A percentile compares a stretch with the other conserved stretches of the same genome.
Evolutionary conservation across 495 filamentous ascomycete species (phyloP).

Genomic region (Choiromyces venosus): DNA sequence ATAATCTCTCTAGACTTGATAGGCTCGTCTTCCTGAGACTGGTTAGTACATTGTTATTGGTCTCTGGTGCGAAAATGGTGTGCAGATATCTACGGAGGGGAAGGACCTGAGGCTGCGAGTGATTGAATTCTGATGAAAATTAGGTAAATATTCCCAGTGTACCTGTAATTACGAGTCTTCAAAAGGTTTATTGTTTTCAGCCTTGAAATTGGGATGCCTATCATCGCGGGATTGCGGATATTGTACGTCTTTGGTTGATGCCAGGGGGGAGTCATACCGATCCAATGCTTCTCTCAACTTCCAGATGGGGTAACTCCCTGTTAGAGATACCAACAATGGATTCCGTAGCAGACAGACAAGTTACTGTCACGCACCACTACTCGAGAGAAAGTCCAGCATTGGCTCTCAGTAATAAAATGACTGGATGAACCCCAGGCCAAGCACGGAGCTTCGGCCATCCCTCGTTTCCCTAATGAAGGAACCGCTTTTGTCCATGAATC

Average conservation of each 20-base stretch:
- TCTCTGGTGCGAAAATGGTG: background rate
- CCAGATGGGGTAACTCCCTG: background rate
- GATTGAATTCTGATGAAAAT: background rate
- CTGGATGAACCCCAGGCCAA: background rate
- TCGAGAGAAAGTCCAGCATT: background rate
- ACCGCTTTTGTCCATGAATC: background rate
- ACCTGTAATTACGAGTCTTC: background rate
- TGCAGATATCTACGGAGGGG: background rate
- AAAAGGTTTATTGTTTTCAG: background rate
- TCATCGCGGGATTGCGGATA: background rate
- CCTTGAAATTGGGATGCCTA: background rate
- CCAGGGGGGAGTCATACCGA: background rate
- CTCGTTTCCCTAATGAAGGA: background rate
- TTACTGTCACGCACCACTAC: background rate
- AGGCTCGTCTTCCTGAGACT: background rate
- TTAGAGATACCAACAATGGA: background rate
- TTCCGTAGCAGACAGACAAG: background rate
- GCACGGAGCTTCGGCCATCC: background rate
- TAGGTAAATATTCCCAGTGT: background rate
- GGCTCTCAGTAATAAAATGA: background rate
- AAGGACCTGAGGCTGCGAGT: background rate
- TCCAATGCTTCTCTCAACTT: background rate
- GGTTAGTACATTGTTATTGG: background rate
- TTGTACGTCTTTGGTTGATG: background rate
- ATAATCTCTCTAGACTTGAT: background rate